A percentile compares a stretch with the other conserved stretches of the same genome.
These are phyloP conservation scores for Neurospora crassa DNA, from an alignment of 2,329 filamentous ascomycete species.

Conservation along the genomic window DNA sequence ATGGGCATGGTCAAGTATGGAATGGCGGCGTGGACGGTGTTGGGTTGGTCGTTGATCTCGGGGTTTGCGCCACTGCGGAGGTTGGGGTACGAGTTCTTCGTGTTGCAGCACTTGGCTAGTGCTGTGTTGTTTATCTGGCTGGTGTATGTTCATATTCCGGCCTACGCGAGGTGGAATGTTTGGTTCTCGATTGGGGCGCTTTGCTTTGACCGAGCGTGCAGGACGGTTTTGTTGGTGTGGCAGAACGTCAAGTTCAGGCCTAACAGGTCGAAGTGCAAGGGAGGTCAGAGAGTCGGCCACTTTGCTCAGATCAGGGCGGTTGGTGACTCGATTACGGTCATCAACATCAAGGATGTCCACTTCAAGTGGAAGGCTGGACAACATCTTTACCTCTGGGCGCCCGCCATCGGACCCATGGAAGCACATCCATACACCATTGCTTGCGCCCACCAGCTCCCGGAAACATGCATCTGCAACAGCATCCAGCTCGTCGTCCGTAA, in stretches of 20 bases:
- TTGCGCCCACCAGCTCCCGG: conserved; percentile 40
- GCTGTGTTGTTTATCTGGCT: conserved; percentile 54
- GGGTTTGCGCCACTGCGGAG: conserved; percentile 55
- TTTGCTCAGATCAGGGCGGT: conserved; percentile 37
- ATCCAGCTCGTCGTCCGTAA: conserved; percentile 48
- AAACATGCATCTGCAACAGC: conserved; percentile 47
- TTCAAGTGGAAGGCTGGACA: conserved; percentile 51
- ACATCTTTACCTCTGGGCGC: conserved; percentile 52
- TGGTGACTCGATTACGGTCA: conserved; percentile 42
- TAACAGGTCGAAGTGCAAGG: conserved; percentile 33
- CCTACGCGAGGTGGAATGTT: conserved; percentile 48
- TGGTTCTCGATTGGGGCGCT: conserved; percentile 57
- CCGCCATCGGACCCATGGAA: conserved; percentile 42
- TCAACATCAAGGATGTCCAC: conserved; percentile 50
- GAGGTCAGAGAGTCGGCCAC: conserved; percentile 42
- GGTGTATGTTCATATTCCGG: conserved; percentile 53
- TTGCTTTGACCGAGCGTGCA: conserved; percentile 50
- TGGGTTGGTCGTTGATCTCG: conserved; percentile 56
- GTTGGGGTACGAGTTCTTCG: conserved; percentile 61
- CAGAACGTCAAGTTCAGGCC: conserved; percentile 40
- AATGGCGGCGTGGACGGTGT: conserved; percentile 53
- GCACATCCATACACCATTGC: conserved; percentile 54
- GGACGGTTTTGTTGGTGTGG: conserved; percentile 38
- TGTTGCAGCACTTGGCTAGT: conserved; percentile 56
- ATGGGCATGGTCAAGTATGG: conserved; percentile 60